Conservation (phyloP, 495 filamentous ascomycete genomes). For the Acidiella bohemica region DNA sequence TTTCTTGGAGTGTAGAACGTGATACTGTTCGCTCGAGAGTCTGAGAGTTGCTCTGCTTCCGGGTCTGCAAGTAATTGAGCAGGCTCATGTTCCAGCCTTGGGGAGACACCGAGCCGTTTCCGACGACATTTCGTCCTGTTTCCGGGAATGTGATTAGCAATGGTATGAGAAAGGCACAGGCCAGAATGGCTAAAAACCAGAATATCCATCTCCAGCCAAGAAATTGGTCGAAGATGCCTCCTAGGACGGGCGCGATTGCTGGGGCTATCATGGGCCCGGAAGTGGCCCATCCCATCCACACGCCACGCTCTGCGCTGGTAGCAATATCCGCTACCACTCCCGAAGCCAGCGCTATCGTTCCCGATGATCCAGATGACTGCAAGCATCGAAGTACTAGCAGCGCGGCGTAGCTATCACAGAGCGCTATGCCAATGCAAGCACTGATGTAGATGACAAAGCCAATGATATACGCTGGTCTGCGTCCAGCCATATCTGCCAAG, state of each 20-base stretch:
- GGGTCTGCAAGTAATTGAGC: slow-evolving; percentile 25
- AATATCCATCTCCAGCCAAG: slow-evolving; percentile 26
- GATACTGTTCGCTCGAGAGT: slow-evolving; percentile 19
- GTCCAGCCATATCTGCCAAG: slow-evolving; percentile 30
- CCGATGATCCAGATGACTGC: slow-evolving; percentile 22
- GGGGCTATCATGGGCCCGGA: slow-evolving; percentile 25
- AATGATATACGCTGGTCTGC: slow-evolving; percentile 31
- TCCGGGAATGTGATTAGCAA: slow-evolving; percentile 22
- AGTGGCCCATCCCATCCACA: slow-evolving; percentile 28
- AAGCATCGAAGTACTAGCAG: slow-evolving; percentile 25
- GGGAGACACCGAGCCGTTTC: slow-evolving; percentile 29
- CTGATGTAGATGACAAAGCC: slow-evolving; percentile 30
- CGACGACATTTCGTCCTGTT: slow-evolving; percentile 24
- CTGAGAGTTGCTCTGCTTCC: slow-evolving; percentile 18
- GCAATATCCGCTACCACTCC: slow-evolving; percentile 30
- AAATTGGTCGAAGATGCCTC: slow-evolving; percentile 24
- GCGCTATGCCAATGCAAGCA: slow-evolving; percentile 31
- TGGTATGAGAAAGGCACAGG: slow-evolving; percentile 28
- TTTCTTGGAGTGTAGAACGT: slow-evolving; percentile 26
- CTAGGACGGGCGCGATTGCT: slow-evolving; percentile 23
- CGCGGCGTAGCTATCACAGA: slow-evolving; percentile 24
- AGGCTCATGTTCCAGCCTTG: slow-evolving; percentile 33
- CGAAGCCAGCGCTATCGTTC: slow-evolving; percentile 25
- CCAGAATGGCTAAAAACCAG: slow-evolving; percentile 25
- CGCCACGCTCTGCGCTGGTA: slow-evolving; percentile 27